Evolutionary conservation across 2,329 filamentous ascomycete genomes (phyloP), one percentile per base, ranked within the genome.

Genomic region (Xylariales sp.): DNA sequence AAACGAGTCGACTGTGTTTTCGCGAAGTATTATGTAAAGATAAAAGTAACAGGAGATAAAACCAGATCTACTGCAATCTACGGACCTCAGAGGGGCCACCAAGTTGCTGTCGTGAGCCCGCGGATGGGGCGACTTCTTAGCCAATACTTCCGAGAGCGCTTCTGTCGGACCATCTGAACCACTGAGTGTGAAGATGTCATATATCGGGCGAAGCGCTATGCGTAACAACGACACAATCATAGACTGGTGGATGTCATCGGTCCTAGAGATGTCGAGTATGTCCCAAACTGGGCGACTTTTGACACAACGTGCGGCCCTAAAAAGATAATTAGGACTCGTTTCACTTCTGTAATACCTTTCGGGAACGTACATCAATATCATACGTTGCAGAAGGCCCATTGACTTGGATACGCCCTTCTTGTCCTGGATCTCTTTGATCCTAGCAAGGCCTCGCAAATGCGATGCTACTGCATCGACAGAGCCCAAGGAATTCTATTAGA

Each of bases 21-120:
- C 60, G 28, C 66, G 65, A 43, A 71, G 52, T 45, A 70, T 67
- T 34, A 68, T 62, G 55, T 66, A 65, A 31, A 71, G 60, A 51
- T 70, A 71, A 52, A 71, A 67, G 51, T 70, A 70, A 24, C 66
- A 69, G 29, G 67, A 65, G 40, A 70, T 67, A 52, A 69, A 70
- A 40, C 65, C 66, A 27, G 64, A 66, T 34, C 68, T 61, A 47
- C 66, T 71, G 40, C 61, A 47, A 43, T 60, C 57, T 20, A 61
- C 55, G n/a, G 56, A 54, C 45, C 45, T 44, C 22, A 53, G 40
- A 14, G 49, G 46, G 25, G 45, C 34, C 25, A 50, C 36, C 16
- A 35, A 36, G 21, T 47, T 49, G 38, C 43, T 45, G 19, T 52
- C 51, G 31, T 37, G 45, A 16, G 48, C 40, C 29, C 47, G 49